Base-by-base conservation (phyloP, 345 rosid genomes). In the Erodium maritimum region DNA sequence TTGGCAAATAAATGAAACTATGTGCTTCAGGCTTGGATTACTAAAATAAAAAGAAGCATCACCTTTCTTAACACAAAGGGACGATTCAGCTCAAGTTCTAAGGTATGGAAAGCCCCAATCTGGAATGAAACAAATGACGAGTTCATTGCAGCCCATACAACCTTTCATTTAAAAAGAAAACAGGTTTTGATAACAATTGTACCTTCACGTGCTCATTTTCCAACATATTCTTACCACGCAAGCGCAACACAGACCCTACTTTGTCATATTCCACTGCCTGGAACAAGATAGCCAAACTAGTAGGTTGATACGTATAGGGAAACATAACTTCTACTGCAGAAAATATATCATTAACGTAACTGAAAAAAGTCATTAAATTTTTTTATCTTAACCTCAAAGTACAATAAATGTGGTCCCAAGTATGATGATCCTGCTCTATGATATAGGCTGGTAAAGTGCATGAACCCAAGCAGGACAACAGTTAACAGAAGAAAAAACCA, bases 151-250 rank as follows among this genome's bases (percentile, higher is more conserved):
- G 19, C 10, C 20, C 25, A 11, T 29, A 45, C 57, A 33, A 20
- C 20, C 51, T 23, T 61, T 19, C 21, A 45, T 50, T 53, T 14
- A 54, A 53, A 64, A 17, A 16, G 22, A 16, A 56, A 64, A 12
- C 11, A 56, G 33, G 48, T 64, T 14, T 22, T 9, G 53, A 23
- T 19, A 17, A 21, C 52, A 23, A 60, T 65, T 63, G 50, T 69
- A 89, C 99, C 84, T 88, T 84, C n/a, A 93, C 99, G 65, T 89
- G 65, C 34, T 84, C 90, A 67, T 89, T 93, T 77, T 87, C 91
- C 51, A 87, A 69, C 52, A 79, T 68, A 73, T 89, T 93, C 71
- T 83, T 93, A 50, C 99, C 99, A 17, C 94, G 95, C 61, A 93
- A 71, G 52, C 99, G 89, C 73, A 93, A 65, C 48, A 79, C 80